A percentile compares a stretch with the other conserved stretches of the same genome.
Conservation (phyloP, 2,329 filamentous ascomycete genomes). For the Monosporascus sp. region DNA sequence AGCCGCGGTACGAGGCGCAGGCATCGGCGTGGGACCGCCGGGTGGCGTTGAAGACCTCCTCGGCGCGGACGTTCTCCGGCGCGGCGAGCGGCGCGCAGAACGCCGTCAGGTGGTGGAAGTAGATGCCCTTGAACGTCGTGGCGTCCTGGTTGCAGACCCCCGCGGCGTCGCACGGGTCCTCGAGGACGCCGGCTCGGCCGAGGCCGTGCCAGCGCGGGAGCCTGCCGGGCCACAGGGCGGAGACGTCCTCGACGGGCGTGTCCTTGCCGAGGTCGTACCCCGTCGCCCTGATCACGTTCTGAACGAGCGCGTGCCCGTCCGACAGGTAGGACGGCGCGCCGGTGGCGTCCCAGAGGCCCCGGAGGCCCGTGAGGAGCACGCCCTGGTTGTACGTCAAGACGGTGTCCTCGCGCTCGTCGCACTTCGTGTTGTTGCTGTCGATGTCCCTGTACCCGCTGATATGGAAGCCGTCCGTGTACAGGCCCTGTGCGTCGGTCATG, state of each 20-base stretch:
- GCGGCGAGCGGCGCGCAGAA: conserved; percentile 66
- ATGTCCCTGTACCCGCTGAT: conserved; percentile 59
- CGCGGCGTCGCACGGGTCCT: conserved; percentile 74
- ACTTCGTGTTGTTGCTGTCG: conserved; percentile 61
- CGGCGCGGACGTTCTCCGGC: conserved; percentile 21
- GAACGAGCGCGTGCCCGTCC: conserved; percentile 75
- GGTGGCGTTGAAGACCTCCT: conserved; percentile 22
- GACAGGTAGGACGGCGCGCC: conserved; percentile 64
- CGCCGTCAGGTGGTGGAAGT: conserved; percentile 77
- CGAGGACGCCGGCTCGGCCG: conserved; percentile 72
- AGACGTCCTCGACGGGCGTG: conserved; percentile 35
- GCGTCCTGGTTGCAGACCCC: conserved; percentile 74
- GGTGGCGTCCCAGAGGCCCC: conserved; percentile 74
- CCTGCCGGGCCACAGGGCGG: conserved; percentile 24
- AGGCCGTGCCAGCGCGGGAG: conserved; percentile 65
- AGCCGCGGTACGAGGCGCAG: conserved; percentile 63
- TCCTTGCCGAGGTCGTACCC: conserved; percentile 58
- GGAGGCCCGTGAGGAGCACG: conserved; percentile 75
- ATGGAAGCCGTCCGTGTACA: conserved; percentile 88
- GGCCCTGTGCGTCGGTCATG: conserved; percentile 70
- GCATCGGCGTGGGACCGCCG: conserved; percentile 45
- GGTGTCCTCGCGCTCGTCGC: conserved; percentile 79
- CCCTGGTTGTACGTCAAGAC: conserved; percentile 97
- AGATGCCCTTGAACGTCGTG: conserved; percentile 92
- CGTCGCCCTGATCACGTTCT: conserved; percentile 69